Conservation (phyloP, 225 moss, liverwort and hornwort species). For the Marchantia paleacea region DNA sequence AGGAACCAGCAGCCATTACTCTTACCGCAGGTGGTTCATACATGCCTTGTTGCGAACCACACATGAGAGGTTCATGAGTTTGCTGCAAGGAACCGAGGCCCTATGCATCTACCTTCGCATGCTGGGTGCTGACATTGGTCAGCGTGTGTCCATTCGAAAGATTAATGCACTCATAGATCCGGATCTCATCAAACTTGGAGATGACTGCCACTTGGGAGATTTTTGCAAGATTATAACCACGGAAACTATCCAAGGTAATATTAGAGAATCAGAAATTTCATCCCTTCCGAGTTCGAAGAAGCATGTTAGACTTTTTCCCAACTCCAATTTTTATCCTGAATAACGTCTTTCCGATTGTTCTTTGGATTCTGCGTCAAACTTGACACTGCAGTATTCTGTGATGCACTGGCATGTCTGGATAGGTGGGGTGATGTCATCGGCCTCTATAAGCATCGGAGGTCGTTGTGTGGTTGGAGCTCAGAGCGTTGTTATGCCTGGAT, state of each 20-base stretch:
- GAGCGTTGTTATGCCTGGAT: conserved; percentile 45
- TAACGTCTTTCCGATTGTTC: too few species aligned
- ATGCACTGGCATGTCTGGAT: neutral
- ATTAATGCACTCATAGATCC: conserved; percentile 36
- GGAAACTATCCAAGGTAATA: conserved; percentile 13
- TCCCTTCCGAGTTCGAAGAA: too few species aligned
- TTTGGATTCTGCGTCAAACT: too few species aligned
- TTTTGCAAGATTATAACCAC: conserved; percentile 39
- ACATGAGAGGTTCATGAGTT: conserved; percentile 31
- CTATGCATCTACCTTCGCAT: conserved; percentile 32
- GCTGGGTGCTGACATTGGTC: conserved; percentile 39
- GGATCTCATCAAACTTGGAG: conserved; percentile 34
- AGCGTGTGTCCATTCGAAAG: conserved; percentile 35
- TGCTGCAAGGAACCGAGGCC: conserved; percentile 34
- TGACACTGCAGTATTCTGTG: neutral
- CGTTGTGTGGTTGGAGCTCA: conserved; percentile 39
- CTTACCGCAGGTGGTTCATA: conserved; percentile 31
- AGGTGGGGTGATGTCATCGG: conserved; percentile 27
- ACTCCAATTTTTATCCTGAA: too few species aligned
- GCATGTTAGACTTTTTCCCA: neutral
- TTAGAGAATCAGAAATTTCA: neutral
- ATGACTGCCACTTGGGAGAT: conserved; percentile 39
- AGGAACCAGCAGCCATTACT: conserved; percentile 3
- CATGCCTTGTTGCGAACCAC: conserved; percentile 32
- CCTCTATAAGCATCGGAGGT: conserved; percentile 19